Conservation (phyloP, 2,329 filamentous ascomycete genomes). For the Geoglossum cookeanum region DNA sequence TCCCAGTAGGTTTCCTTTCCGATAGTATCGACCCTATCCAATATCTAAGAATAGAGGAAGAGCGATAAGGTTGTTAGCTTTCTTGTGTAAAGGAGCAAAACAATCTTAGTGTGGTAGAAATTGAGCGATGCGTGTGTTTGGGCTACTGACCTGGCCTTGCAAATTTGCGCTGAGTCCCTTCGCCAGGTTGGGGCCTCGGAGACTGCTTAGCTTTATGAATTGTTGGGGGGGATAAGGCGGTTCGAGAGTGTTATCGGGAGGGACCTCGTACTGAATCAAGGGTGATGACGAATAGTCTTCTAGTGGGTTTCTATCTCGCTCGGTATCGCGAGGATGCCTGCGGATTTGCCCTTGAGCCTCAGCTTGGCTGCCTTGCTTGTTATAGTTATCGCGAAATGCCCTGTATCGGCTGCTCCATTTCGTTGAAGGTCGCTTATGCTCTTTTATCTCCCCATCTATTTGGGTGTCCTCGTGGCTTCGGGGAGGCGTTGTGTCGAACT, state of each 20-base stretch:
- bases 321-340: background rate
- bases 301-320: background rate
- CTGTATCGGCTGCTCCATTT: background rate
- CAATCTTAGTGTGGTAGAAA: background rate
- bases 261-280: background rate
- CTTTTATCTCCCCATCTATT: background rate
- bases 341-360: background rate
- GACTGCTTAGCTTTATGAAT: background rate
- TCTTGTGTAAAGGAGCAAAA: no score
- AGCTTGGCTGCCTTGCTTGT: background rate
- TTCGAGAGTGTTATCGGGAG: background rate
- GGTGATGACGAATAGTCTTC: background rate
- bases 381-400: background rate
- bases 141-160: background rate
- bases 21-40: background rate
- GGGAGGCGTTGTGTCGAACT: background rate
- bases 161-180: background rate
- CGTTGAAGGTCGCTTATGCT: background rate
- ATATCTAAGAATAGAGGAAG: background rate
- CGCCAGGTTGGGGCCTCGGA: background rate
- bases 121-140: background rate
- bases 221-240: background rate
- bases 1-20: background rate
- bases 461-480: background rate
- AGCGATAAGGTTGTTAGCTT: background rate